These are phyloP conservation scores for Corchorus capsularis DNA, from an alignment of 345 rosid genomes.

Conservation along the genomic window DNA sequence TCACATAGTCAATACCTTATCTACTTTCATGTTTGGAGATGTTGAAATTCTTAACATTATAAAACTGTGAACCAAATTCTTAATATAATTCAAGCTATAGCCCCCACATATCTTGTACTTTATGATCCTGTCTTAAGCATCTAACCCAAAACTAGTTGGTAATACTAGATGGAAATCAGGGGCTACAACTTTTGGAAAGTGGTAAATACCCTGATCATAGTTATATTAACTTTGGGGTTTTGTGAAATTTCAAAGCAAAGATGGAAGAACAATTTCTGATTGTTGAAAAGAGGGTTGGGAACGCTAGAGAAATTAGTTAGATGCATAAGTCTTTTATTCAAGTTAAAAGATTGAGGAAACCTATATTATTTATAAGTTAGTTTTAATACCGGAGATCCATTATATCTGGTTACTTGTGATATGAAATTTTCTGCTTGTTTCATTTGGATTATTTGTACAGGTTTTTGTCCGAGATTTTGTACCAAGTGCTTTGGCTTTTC, in stretches of 20 bases:
- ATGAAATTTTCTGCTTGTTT: constrained; percentile 8
- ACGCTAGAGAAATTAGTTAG: not conserved
- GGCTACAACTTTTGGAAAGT: not conserved
- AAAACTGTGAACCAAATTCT: not conserved
- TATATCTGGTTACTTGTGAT: not conserved
- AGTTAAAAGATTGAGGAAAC: not conserved
- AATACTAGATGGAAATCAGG: not conserved
- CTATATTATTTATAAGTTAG: not conserved
- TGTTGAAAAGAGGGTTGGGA: not conserved
- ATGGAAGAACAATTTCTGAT: not conserved
- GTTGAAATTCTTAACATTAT: not conserved
- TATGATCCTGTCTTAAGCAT: not conserved
- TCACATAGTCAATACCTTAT: not conserved
- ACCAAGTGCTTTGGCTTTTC: constrained; percentile 78
- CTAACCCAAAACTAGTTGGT: not conserved
- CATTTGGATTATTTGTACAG: constrained; percentile 31
- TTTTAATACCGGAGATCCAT: constrained; percentile 5
- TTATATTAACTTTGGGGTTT: not conserved
- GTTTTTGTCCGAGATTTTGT: constrained; percentile 84
- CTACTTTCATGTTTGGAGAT: not conserved
- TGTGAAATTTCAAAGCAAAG: not conserved
- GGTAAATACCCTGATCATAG: constrained; percentile 2
- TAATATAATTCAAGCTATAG: not conserved
- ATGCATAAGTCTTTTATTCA: not conserved
- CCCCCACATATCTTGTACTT: not conserved